Percentiles rank a stretch among this genome's conserved stretches.
These are phyloP conservation scores for Microstegium vimineum DNA, from an alignment of 176 grass and related monocot species.

Conservation along the genomic window DNA sequence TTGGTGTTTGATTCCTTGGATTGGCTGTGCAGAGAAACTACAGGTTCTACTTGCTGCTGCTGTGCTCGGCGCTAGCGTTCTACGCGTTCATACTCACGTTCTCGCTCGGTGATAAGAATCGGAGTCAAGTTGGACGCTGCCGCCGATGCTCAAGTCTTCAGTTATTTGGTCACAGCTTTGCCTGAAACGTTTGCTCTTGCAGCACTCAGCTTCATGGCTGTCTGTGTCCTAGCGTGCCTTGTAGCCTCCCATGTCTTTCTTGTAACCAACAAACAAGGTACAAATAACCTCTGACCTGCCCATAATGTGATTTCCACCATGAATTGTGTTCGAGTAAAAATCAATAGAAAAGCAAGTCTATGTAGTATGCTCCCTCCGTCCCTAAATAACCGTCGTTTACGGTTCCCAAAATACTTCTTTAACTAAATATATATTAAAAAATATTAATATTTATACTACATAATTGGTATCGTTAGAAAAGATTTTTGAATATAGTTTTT, in stretches of 20 bases:
- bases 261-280: slow-evolving; percentile 58
- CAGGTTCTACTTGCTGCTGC: slow-evolving; percentile 48
- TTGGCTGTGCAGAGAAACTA: slow-evolving; percentile 52
- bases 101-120: slow-evolving; percentile 37
- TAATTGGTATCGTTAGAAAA: too few species aligned
- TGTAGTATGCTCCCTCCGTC: too few species aligned
- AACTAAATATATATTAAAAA: too few species aligned
- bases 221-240: slow-evolving; percentile 45
- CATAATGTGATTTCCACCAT: background rate
- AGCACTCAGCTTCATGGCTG: slow-evolving; percentile 41
- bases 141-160: background rate
- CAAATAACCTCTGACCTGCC: background rate
- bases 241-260: slow-evolving; percentile 49
- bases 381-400: too few species aligned
- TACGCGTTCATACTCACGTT: slow-evolving; percentile 37
- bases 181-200: slow-evolving; percentile 49
- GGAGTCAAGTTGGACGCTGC: background rate
- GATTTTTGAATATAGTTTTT: too few species aligned
- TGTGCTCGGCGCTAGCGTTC: slow-evolving; percentile 38
- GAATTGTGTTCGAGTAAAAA: background rate
- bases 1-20: background rate
- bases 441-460: too few species aligned
- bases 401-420: too few species aligned
- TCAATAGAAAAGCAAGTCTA: background rate
- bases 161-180: slow-evolving; percentile 2